Evolutionary conservation across 352 stramenopile genomes (phyloP), one percentile per base, ranked within the genome.

Genomic region (Phytophthora capsici): DNA sequence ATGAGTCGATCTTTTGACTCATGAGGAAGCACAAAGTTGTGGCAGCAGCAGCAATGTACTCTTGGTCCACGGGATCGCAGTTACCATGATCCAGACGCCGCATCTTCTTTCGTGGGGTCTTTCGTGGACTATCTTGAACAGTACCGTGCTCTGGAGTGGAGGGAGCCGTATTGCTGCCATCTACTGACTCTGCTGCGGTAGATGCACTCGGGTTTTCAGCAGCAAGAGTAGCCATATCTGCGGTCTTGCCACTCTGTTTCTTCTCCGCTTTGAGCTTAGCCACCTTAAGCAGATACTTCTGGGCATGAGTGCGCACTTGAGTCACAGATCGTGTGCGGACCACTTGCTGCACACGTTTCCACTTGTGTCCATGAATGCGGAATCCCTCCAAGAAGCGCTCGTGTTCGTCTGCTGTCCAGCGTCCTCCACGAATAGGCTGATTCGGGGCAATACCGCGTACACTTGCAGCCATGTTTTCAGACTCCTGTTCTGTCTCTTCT

Each of bases 251-350:
- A 48, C 58, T 65, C 45, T 86, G 75, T 53, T 95, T 91, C 60
- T 91, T 91, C 57, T 93, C 86, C 3, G 78, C 86, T 71, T 92
- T 91, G 19, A 95, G 70, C 72, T 96, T 96, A 67, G 88, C 86
- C n/a, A 96, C 73, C 63, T 96, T 96, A 46, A 96, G 81, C 54
- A 96, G 40, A 56, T 96, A 95, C 56, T 96, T 96, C 37, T 96
- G 88, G 5, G 88, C 88, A 58, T 96, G 88, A 10, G 88, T 96
- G 43, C 88, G 86, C 22, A 96, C 88, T 77, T 96, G 88, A 0
- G 88, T 96, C 16, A 96, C 88, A 0, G 88, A 95, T n/a, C 88
- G 78, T 28, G 86, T 94, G 63, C 86, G 85, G 4, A 96, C 88
- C 10, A 96, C 86, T 54, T 95, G 87, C 59, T 96, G 88, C 47